These are phyloP conservation scores for Eustoma russellianum DNA, from an alignment of 257 asterid species.

Conservation along the genomic window DNA sequence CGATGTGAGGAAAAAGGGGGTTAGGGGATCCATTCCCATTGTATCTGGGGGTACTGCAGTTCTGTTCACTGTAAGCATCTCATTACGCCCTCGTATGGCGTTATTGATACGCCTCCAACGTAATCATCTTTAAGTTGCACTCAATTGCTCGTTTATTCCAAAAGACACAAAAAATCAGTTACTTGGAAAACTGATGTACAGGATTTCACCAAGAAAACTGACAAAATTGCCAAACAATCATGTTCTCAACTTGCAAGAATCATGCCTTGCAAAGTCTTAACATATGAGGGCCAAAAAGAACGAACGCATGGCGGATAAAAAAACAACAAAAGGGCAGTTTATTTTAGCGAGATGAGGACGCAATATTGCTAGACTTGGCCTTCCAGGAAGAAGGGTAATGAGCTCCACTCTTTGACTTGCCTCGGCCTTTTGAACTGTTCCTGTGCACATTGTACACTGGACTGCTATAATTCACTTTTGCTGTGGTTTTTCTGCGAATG, in stretches of 20 bases:
- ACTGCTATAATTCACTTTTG: constrained; percentile 25
- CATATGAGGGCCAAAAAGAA: neutral
- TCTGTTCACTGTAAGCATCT: too few species aligned
- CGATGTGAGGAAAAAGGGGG: too few species aligned
- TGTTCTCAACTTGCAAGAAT: neutral
- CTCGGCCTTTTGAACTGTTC: constrained; percentile 39
- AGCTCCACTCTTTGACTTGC: constrained; percentile 28
- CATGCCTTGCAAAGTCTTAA: neutral
- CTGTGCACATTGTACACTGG: constrained; percentile 26
- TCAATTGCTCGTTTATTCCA: too few species aligned
- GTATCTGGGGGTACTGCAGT: too few species aligned
- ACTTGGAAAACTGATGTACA: neutral
- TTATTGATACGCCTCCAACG: too few species aligned
- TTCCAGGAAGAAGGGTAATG: constrained; percentile 16
- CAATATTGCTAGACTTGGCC: constrained; percentile 17
- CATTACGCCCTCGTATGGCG: too few species aligned
- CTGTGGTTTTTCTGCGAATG: constrained; percentile 30
- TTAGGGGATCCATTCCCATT: too few species aligned
- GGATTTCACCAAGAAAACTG: neutral
- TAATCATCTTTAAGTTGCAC: too few species aligned
- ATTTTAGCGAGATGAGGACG: constrained; percentile 9
- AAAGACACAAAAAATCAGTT: too few species aligned
- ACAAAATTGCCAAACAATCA: neutral
- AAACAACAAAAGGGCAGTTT: neutral
- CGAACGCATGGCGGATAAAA: neutral